Evolutionary conservation across 768 basidiomycete genomes (phyloP).

Genomic region (Candolleomyces eurysporus): DNA sequence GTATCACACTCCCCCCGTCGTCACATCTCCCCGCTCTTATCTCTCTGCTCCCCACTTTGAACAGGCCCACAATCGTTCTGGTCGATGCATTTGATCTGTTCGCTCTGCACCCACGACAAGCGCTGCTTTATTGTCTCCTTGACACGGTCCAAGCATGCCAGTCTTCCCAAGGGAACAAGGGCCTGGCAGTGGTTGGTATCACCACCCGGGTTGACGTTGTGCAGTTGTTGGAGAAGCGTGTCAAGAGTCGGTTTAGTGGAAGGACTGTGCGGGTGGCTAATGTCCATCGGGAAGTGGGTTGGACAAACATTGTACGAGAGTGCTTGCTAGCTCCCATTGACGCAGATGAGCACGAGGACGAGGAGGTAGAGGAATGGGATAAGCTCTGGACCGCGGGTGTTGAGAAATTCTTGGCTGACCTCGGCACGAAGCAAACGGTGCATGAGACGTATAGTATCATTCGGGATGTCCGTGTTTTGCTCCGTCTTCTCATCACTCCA

Average conservation of each 20-base stretch:
- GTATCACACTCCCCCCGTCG: constrained; percentile 53
- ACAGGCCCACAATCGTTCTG: constrained; percentile 77
- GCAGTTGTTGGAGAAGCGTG: constrained; percentile 89
- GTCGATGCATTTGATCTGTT: constrained; percentile 95
- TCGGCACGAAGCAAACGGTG: constrained; percentile 41
- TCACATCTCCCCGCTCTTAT: constrained; percentile 74
- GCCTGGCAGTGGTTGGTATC: constrained; percentile 82
- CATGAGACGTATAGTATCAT: constrained; percentile 61
- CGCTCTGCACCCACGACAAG: constrained; percentile 86
- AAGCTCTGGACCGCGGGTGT: constrained; percentile 56
- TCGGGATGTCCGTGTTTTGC: constrained; percentile 57
- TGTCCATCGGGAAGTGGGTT: constrained; percentile 46
- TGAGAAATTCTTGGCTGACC: constrained; percentile 54
- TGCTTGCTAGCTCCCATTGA: constrained; percentile 13
- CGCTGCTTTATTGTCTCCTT: constrained; percentile 90
- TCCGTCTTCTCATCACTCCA: constrained; percentile 4
- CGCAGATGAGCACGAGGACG: constrained; percentile 18
- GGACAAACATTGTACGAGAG: constrained; percentile 39
- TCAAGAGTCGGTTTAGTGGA: constrained; percentile 96
- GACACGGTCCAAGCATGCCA: constrained; percentile 91
- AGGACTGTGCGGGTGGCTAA: constrained; percentile 79
- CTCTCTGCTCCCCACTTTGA: constrained; percentile 72
- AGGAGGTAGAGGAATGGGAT: constrained; percentile 51
- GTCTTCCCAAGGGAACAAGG: constrained; percentile 54
- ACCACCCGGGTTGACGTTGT: constrained; percentile 87